Conservation (phyloP, 768 basidiomycete genomes). For the Hemileccinum rubropunctum region DNA sequence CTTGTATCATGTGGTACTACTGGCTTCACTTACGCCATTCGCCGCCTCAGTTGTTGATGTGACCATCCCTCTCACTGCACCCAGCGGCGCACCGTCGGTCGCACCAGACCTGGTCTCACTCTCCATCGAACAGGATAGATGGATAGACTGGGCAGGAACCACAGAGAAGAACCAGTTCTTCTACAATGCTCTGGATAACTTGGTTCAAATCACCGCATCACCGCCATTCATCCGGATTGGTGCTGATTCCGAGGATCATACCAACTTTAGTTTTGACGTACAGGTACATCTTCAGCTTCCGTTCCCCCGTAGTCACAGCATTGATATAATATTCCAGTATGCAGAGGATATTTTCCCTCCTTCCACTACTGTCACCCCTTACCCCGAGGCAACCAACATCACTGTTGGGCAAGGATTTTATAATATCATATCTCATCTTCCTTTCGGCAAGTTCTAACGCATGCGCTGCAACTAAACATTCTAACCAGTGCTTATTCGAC, state of each 20-base stretch:
- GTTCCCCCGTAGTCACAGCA: background rate
- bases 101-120: slow-evolving; percentile 65
- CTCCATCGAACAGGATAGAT: slow-evolving; percentile 67
- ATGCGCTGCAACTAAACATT: slow-evolving; percentile 15
- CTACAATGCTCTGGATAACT: slow-evolving; percentile 56
- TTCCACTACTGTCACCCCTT: slow-evolving; percentile 48
- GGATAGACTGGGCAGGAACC: slow-evolving; percentile 64
- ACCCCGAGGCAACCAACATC: slow-evolving; percentile 64
- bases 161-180: slow-evolving; percentile 54
- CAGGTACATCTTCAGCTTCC: slow-evolving; percentile 37
- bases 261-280: slow-evolving; percentile 48
- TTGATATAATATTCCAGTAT: slow-evolving; percentile 31
- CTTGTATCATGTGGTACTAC: too few species aligned
- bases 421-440: slow-evolving; percentile 49
- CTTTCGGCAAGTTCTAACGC: slow-evolving; percentile 35
- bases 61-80: slow-evolving; percentile 39
- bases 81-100: slow-evolving; percentile 37
- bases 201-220: slow-evolving; percentile 48
- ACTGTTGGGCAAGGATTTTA: slow-evolving; percentile 59
- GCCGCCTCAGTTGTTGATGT: slow-evolving; percentile 26
- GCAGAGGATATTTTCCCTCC: slow-evolving; percentile 51
- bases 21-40: background rate
- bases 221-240: slow-evolving; percentile 60
- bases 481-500: background rate
- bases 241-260: slow-evolving; percentile 57